Evolutionary conservation across 1,284 basidiomycete genomes (phyloP), one percentile per base, ranked within the genome.

Genomic region (Bondarzewia mesenterica): DNA sequence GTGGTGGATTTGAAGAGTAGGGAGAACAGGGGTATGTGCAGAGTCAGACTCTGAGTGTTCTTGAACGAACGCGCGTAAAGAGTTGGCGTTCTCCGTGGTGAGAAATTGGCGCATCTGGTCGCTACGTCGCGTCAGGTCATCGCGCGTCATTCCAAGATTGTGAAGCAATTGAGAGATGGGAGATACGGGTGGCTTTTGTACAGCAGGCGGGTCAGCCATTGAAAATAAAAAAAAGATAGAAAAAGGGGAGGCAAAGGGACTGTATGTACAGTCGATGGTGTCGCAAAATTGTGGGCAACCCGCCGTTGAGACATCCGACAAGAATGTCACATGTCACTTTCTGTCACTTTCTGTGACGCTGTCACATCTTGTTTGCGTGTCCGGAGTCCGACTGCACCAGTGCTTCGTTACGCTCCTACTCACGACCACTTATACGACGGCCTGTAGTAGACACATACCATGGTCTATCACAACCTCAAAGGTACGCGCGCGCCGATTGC

Each of bases 401-500:
- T n/a, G n/a, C n/a, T n/a, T n/a, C n/a, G n/a, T n/a, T n/a, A n/a
- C n/a, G n/a, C n/a, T n/a, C n/a, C n/a, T n/a, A n/a, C n/a, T n/a
- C n/a, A n/a, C n/a, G n/a, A n/a, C n/a, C n/a, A n/a, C n/a, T n/a
- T n/a, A n/a, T n/a, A n/a, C n/a, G n/a, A n/a, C n/a, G n/a, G n/a
- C n/a, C n/a, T n/a, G n/a, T n/a, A n/a, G n/a, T n/a, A n/a, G n/a
- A n/a, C n/a, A n/a, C n/a, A n/a, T 35, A 35, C 50, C 57, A 89
- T 89, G 85, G 82, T 84, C 48, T 90, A 93, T 64, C 87, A 93
- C 63, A 95, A 94, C 72, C 78, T 95, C 61, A 95, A 95, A 73
- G 86, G 92, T 89, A 55, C n/a, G n/a, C 29, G 41, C 14, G 26
- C 14, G n/a, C 38, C 16, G 15, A 14, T 8, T 46, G 43, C 39